Evolutionary conservation across 2,329 filamentous ascomycete genomes (phyloP).

Genomic region (Pyricularia sp.): DNA sequence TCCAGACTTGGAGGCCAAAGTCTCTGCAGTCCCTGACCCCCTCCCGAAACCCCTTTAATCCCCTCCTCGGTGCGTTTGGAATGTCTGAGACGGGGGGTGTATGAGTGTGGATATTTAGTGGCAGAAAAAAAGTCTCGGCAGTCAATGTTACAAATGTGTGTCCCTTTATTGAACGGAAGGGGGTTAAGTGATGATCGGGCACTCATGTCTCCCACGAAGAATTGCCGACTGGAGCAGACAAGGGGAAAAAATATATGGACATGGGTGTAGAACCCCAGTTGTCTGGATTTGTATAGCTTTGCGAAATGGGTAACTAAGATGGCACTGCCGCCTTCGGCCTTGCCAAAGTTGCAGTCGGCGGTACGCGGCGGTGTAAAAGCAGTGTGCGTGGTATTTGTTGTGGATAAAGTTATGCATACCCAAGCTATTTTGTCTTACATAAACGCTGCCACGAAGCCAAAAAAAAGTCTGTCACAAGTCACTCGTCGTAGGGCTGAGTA

Average conservation of each 20-base stretch:
- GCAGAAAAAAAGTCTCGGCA: neutral
- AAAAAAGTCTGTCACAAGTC: neutral
- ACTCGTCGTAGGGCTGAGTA: neutral
- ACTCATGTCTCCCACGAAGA: neutral
- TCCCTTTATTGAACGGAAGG: neutral
- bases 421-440: neutral
- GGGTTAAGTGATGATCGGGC: neutral
- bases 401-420: neutral
- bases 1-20: too few relatives aligned
- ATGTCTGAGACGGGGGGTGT: neutral
- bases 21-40: neutral
- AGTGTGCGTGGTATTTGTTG: neutral
- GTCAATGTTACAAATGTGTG: neutral
- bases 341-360: neutral
- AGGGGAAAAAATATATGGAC: too few relatives aligned
- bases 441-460: too few relatives aligned
- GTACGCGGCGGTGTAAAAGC: neutral
- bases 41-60: neutral
- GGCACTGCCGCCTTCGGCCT: neutral
- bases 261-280: neutral
- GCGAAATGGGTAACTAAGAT: neutral
- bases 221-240: neutral
- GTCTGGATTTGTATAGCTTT: neutral
- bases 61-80: neutral
- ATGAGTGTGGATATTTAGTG: neutral